These are phyloP conservation scores for Rubroboletus pulcherrimus DNA, from an alignment of 768 basidiomycete genomes.

Conservation along the genomic window DNA sequence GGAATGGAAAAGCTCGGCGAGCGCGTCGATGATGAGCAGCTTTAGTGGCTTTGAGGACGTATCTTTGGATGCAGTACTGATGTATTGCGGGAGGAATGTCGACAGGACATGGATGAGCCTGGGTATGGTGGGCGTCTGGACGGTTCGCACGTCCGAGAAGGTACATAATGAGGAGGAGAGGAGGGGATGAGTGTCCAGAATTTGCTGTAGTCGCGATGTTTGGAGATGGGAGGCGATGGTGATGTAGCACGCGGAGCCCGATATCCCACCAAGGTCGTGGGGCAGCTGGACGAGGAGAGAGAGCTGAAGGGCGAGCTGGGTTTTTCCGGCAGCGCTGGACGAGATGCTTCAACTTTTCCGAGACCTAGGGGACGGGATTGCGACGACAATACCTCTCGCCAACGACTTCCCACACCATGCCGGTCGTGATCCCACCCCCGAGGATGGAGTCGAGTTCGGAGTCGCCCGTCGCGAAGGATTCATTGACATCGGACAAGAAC, in stretches of 20 bases:
- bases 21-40: constrained; percentile 81
- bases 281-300: constrained; percentile 77
- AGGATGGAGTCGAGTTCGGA: constrained; percentile 59
- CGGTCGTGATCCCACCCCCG: constrained; percentile 75
- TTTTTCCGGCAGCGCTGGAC: constrained; percentile 88
- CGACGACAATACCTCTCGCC: constrained; percentile 70
- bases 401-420: constrained; percentile 82
- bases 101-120: constrained; percentile 55
- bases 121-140: constrained; percentile 51
- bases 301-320: constrained; percentile 84
- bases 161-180: constrained; percentile 42
- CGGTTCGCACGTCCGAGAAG: constrained; percentile 59
- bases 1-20: constrained; percentile 81
- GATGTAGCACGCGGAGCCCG: constrained; percentile 72
- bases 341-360: constrained; percentile 2
- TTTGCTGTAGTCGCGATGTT: constrained; percentile 64
- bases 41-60: constrained; percentile 54
- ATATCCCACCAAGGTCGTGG: constrained; percentile 48
- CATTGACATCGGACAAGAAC: constrained; percentile 34
- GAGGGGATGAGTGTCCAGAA: constrained; percentile 49
- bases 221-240: constrained; percentile 69
- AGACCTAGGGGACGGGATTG: not conserved
- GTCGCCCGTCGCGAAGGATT: constrained; percentile 74
- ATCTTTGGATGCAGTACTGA: constrained; percentile 33
- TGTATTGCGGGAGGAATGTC: constrained; percentile 49